Evolutionary conservation across 176 grass and related monocot species (phyloP).

Genomic region (Guadua angustifolia): DNA sequence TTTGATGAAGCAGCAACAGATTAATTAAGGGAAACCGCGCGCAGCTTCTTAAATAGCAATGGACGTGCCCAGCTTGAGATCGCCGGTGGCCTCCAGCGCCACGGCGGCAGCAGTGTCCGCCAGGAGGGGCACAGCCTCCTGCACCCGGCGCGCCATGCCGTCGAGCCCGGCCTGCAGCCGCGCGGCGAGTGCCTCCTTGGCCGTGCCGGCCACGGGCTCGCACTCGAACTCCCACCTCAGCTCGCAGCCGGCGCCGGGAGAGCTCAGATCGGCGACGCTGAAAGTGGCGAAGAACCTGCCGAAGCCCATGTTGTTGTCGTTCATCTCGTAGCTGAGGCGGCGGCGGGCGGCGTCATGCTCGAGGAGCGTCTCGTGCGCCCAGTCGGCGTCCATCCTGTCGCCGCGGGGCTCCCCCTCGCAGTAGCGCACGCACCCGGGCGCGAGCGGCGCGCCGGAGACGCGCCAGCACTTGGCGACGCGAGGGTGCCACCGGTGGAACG

Average conservation of each 20-base stretch:
- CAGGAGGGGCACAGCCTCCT: constrained; percentile 15
- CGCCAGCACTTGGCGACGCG: constrained; percentile 57
- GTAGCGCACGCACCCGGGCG: constrained; percentile 69
- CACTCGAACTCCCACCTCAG: constrained; percentile 62
- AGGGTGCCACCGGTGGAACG: constrained; percentile 79
- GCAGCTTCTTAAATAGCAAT: neutral
- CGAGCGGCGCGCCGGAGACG: constrained; percentile 44
- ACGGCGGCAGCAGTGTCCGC: neutral
- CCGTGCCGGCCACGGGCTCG: constrained; percentile 47
- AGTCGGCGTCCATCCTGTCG: constrained; percentile 24
- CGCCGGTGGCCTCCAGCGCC: neutral
- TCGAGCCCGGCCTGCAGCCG: constrained; percentile 51
- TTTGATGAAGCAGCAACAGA: neutral
- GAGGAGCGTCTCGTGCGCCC: constrained; percentile 83
- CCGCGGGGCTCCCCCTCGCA: constrained; percentile 49
- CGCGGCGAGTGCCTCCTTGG: constrained; percentile 46
- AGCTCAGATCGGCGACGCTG: neutral
- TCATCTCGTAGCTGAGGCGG: constrained; percentile 76
- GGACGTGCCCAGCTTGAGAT: constrained; percentile 42
- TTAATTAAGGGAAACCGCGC: neutral
- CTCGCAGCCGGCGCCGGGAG: constrained; percentile 29
- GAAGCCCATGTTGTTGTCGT: constrained; percentile 85
- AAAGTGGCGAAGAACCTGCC: neutral
- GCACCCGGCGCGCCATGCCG: constrained; percentile 47
- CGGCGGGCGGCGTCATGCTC: constrained; percentile 47